phyloP scores from a whole-genome alignment of 331 rosid genomes.

The Spiraea crenata region DNA sequence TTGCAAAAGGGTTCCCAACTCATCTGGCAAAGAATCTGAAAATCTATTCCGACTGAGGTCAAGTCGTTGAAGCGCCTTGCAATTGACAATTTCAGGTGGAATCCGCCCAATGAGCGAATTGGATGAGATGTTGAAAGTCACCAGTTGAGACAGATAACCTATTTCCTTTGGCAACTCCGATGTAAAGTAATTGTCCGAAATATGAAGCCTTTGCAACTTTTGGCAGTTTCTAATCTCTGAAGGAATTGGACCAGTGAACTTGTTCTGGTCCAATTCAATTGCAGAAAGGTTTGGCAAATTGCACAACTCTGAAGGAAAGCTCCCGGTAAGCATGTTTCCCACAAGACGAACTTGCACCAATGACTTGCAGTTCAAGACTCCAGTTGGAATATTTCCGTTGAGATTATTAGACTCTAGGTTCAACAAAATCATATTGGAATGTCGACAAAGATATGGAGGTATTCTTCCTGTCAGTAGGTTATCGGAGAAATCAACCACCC shows the following conservation, averaged over 20 bases:
- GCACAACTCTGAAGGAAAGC: conserved; percentile 73
- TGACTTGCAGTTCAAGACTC: conserved; percentile 55
- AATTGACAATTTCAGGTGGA: conserved; percentile 60
- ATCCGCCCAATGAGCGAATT: conserved; percentile 61
- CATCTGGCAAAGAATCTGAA: conserved; percentile 54
- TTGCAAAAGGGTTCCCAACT: conserved; percentile 71
- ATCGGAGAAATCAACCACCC: conserved; percentile 87
- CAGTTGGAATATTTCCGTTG: conserved; percentile 64
- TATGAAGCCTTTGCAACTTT: conserved; percentile 79
- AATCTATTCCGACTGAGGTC: conserved; percentile 78
- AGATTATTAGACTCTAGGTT: conserved; percentile 63
- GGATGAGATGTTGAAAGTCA: conserved; percentile 76
- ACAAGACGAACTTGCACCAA: conserved; percentile 62
- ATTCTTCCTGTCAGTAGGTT: conserved; percentile 65
- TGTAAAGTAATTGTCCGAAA: conserved; percentile 70
- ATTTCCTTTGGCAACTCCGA: conserved; percentile 77
- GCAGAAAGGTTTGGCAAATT: conserved; percentile 65
- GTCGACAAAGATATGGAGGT: conserved; percentile 71
- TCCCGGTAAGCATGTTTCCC: conserved; percentile 68
- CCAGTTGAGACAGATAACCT: conserved; percentile 76
- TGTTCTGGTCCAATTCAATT: conserved; percentile 70
- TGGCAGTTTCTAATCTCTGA: conserved; percentile 53
- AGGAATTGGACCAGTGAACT: conserved; percentile 76
- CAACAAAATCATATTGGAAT: conserved; percentile 59
- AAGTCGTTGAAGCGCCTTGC: conserved; percentile 80